These are phyloP conservation scores for Leccinum angustisporum DNA, from an alignment of 1,284 basidiomycete genomes.

Conservation along the genomic window DNA sequence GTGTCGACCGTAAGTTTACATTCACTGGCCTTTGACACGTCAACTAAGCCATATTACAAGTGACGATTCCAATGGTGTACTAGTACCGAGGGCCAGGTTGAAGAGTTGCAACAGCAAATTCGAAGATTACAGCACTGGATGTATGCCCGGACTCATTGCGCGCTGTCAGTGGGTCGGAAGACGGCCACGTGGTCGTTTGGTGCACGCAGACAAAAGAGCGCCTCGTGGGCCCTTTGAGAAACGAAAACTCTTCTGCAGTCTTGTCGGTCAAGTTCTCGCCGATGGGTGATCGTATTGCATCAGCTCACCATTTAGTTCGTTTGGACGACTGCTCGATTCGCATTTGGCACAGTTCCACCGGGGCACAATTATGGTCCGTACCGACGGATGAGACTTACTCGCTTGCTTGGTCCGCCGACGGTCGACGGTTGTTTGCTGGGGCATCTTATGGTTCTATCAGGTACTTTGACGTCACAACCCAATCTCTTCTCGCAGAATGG, in stretches of 20 bases:
- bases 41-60: background rate
- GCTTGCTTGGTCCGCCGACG: constrained; percentile 14
- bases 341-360: constrained; percentile 10
- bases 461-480: constrained; percentile 1
- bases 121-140: constrained; percentile 4
- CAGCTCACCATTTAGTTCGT: background rate
- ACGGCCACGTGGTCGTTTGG: constrained; percentile 23
- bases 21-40: too few relatives aligned
- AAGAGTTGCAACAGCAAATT: background rate
- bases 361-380: background rate
- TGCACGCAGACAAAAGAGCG: background rate
- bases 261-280: constrained; percentile 22
- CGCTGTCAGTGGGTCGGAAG: constrained; percentile 3
- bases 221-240: background rate
- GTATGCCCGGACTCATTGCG: constrained; percentile 10
- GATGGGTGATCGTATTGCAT: constrained; percentile 11
- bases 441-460: background rate
- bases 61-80: too few relatives aligned
- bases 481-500: background rate
- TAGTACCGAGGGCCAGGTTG: background rate
- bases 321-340: background rate
- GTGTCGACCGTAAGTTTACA: too few relatives aligned
- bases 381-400: constrained; percentile 1
- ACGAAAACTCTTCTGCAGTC: background rate
- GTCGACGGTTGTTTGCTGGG: constrained; percentile 7